Evolutionary conservation across 768 basidiomycete genomes (phyloP).

Genomic region (Termitomyces sp.): DNA sequence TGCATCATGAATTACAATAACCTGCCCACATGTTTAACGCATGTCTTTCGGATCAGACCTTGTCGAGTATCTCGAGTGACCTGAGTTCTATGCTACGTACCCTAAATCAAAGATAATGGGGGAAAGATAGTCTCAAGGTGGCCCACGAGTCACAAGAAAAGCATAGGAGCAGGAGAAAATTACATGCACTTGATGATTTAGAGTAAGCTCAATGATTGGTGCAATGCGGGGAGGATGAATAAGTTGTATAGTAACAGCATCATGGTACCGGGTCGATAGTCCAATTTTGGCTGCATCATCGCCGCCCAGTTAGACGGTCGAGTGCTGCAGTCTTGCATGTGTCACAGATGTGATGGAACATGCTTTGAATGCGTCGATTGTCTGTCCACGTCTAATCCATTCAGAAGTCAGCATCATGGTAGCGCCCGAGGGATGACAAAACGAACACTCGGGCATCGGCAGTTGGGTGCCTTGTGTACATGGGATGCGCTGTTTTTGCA

Average conservation of each 20-base stretch:
- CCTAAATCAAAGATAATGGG: background rate
- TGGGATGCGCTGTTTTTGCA: conserved; percentile 59
- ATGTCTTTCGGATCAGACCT: background rate
- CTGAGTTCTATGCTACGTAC: background rate
- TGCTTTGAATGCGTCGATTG: conserved; percentile 53
- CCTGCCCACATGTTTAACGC: background rate
- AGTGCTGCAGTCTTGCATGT: conserved; percentile 40
- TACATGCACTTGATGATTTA: no score
- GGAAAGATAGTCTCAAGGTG: background rate
- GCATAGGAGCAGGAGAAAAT: background rate
- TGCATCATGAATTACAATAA: background rate
- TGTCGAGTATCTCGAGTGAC: background rate
- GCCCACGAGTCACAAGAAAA: background rate
- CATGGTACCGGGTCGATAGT: no score
- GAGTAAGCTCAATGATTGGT: no score
- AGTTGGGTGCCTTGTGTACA: conserved; percentile 57
- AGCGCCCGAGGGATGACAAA: background rate
- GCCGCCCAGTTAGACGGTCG: conserved; percentile 18
- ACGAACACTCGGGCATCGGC: conserved; percentile 45
- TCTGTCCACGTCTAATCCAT: conserved; percentile 37
- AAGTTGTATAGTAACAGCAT: background rate
- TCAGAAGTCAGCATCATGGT: background rate
- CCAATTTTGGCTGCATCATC: no score
- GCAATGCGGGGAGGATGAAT: no score
- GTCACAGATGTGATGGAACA: conserved; percentile 67